A percentile compares a stretch with the other conserved stretches of the same genome.
Evolutionary conservation across 2,329 filamentous ascomycete genomes (phyloP).

Genomic region (Penicillium sp.): DNA sequence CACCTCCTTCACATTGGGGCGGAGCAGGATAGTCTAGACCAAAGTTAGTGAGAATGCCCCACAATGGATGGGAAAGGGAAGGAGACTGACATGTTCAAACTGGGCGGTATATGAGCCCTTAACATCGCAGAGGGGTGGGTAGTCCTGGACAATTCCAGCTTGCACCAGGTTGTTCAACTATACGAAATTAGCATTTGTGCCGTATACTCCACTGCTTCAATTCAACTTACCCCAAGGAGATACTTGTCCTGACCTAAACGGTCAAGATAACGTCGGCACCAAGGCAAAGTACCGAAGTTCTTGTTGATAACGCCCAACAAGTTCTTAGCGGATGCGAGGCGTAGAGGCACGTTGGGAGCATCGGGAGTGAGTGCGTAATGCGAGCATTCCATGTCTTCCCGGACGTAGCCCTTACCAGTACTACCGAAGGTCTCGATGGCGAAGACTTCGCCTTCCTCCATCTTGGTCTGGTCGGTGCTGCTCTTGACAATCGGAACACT

Average conservation of each 20-base stretch:
- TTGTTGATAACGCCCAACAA: constrained; percentile 90
- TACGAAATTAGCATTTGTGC: constrained; percentile 31
- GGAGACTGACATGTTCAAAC: constrained; percentile 80
- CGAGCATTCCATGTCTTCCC: constrained; percentile 84
- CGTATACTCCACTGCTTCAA: neutral
- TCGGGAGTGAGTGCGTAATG: constrained; percentile 81
- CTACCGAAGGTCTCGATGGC: constrained; percentile 96
- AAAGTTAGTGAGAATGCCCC: constrained; percentile 17
- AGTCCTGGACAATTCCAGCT: constrained; percentile 83
- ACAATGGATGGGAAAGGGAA: neutral
- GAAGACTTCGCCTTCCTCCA: constrained; percentile 96
- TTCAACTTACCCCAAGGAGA: constrained; percentile 72
- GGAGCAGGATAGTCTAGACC: constrained; percentile 71
- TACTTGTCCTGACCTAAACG: constrained; percentile 95
- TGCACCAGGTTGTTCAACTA: constrained; percentile 85
- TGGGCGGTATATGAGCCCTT: constrained; percentile 96
- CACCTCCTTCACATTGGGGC: constrained; percentile 83
- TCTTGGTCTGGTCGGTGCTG: constrained; percentile 83
- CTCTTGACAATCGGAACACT: constrained; percentile 92
- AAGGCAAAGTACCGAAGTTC: constrained; percentile 92
- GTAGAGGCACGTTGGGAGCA: constrained; percentile 74
- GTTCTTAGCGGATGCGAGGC: constrained; percentile 80
- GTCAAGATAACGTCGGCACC: constrained; percentile 88
- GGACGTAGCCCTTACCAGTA: constrained; percentile 85
- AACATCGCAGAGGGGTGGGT: constrained; percentile 86